phyloP scores from a whole-genome alignment of 805 yeast species.

The Dipodascus albidus region DNA sequence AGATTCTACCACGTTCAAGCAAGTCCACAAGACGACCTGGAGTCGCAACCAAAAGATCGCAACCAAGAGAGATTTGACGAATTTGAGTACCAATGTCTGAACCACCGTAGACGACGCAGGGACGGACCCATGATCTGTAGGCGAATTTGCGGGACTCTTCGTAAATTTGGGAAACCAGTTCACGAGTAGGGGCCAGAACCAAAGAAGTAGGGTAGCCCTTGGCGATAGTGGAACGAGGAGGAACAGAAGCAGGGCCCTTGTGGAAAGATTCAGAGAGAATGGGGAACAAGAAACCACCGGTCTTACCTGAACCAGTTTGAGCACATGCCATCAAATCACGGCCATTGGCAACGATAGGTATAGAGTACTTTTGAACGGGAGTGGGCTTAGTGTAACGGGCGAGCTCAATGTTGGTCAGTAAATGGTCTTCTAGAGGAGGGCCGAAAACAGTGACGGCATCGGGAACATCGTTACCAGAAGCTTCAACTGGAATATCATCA shows the following conservation, averaged over 20 bases:
- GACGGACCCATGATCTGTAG: conserved; percentile 96
- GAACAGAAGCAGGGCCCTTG: conserved; percentile 69
- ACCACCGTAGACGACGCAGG: conserved; percentile 98
- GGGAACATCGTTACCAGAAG: conserved; percentile 88
- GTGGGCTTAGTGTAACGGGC: conserved; percentile 95
- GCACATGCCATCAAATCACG: conserved; percentile 97
- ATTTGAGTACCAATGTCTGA: conserved; percentile 84
- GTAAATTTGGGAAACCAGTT: conserved; percentile 90
- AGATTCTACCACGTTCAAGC: conserved; percentile 88
- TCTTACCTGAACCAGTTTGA: conserved; percentile 98
- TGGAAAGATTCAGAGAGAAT: conserved; percentile 83
- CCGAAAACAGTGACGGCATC: conserved; percentile 81
- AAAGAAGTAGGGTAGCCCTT: conserved; percentile 92
- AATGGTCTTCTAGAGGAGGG: conserved; percentile 81
- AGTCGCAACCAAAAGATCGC: conserved; percentile 94
- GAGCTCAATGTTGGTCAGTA: conserved; percentile 74
- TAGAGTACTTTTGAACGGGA: conserved; percentile 89
- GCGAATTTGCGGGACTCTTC: conserved; percentile 94
- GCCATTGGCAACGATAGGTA: conserved; percentile 80
- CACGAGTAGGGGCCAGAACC: conserved; percentile 98
- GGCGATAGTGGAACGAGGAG: conserved; percentile 30
- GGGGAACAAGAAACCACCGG: conserved; percentile 99
- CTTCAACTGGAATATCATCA: conserved; percentile 98
- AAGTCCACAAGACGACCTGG: conserved; percentile 98
- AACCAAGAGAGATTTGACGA: conserved; percentile 81